Percentiles rank a stretch among this genome's conserved stretches.
phyloP scores from a whole-genome alignment of 192 early-diverging fungal species.

The Backusella parvicylindrica region DNA sequence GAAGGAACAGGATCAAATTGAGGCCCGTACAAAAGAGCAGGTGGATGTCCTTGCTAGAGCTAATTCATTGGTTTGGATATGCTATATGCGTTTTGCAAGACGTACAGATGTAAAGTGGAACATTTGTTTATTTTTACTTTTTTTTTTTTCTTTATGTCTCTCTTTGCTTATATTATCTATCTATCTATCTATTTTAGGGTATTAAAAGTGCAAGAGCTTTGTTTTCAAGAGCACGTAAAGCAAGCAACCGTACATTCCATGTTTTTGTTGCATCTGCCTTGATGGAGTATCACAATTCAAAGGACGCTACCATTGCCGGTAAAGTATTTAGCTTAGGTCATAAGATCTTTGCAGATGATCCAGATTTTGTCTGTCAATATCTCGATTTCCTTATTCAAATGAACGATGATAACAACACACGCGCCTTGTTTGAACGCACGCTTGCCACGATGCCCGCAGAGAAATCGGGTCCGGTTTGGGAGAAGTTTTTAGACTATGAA shows the following conservation, averaged over 20 bases:
- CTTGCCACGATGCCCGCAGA: conserved; percentile 64
- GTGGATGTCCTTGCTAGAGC: conserved; percentile 53
- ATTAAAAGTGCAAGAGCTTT: conserved; percentile 68
- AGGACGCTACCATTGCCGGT: conserved; percentile 78
- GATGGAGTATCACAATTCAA: conserved; percentile 91
- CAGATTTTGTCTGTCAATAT: conserved; percentile 76
- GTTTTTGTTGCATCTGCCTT: conserved; percentile 85
- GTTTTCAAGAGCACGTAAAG: conserved; percentile 76
- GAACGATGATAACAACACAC: conserved; percentile 90
- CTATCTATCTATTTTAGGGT: conserved; percentile 51
- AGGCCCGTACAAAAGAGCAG: conserved; percentile 51
- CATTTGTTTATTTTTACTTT: conserved; percentile 8
- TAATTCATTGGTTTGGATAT: conserved; percentile 77
- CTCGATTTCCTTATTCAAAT: conserved; percentile 83
- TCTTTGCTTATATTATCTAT: too few relatives aligned
- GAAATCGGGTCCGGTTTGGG: conserved; percentile 76
- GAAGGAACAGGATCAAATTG: conserved; percentile 58
- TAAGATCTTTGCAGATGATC: conserved; percentile 73
- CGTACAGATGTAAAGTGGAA: conserved; percentile 62
- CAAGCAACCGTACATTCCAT: conserved; percentile 73
- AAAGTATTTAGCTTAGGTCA: conserved; percentile 89
- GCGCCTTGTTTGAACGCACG: conserved; percentile 90
- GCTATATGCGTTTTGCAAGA: conserved; percentile 81
- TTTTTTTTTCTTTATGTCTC: not conserved
- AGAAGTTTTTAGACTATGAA: conserved; percentile 80